Conservation (phyloP, 345 rosid species). For the Eucalyptus pumila region DNA sequence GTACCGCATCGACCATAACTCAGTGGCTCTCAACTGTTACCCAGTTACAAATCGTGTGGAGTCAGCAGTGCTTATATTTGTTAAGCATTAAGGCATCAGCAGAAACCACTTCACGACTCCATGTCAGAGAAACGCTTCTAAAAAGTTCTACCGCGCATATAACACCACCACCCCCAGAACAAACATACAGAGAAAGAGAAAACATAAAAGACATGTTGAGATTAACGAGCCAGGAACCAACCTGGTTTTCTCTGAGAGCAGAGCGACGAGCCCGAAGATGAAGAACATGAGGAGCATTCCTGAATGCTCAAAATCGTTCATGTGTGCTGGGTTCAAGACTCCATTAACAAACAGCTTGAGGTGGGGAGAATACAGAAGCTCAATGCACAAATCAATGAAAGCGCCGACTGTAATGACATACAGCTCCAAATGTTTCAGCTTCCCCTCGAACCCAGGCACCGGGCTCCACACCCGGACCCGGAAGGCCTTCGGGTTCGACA, state of each 20-base stretch:
- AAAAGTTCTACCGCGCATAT: not conserved
- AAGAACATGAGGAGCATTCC: conserved; percentile 99
- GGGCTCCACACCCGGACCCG: conserved; percentile 82
- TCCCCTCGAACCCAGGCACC: conserved; percentile 73
- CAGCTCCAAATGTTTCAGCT: conserved; percentile 70
- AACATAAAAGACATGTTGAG: not conserved
- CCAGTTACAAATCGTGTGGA: not conserved
- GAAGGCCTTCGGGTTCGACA: conserved; percentile 50
- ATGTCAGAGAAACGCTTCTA: not conserved
- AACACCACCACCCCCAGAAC: not conserved
- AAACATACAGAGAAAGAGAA: not conserved
- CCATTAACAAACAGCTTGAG: conserved; percentile 73
- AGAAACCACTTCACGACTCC: not conserved
- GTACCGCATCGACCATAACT: not conserved
- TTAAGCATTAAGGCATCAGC: not conserved
- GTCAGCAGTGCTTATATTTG: not conserved
- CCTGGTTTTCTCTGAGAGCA: conserved; percentile 82
- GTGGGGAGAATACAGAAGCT: conserved; percentile 89
- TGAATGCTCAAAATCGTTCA: conserved; percentile 92
- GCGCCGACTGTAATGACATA: conserved; percentile 68
- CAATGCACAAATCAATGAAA: conserved; percentile 70
- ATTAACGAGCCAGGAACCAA: conserved; percentile 1
- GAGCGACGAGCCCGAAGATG: conserved; percentile 47
- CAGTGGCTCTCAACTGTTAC: not conserved
- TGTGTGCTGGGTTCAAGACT: conserved; percentile 69